A percentile compares a stretch with the other conserved stretches of the same genome.
phyloP scores from a whole-genome alignment of 306 rosid genomes.

The Fragaria vesca region DNA sequence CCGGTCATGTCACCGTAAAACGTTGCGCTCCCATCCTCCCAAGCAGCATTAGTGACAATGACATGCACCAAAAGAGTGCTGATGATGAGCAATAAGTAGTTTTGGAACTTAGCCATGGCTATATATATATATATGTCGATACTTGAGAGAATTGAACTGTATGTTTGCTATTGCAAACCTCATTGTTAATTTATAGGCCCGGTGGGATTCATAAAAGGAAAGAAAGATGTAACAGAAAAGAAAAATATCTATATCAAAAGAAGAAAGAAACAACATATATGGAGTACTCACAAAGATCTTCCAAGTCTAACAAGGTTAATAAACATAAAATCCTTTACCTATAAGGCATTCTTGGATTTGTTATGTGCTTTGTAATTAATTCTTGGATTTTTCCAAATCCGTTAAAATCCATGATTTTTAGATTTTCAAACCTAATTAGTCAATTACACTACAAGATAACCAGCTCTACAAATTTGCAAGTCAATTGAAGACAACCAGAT shows the following conservation, averaged over 20 bases:
- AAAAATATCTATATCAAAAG: not conserved
- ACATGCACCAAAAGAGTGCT: constrained; percentile 16
- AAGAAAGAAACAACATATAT: not conserved
- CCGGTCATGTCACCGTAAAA: constrained; percentile 66
- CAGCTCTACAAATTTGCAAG: too few species aligned
- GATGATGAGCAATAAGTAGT: constrained; percentile 15
- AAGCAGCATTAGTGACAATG: constrained; percentile 8
- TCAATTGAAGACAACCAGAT: not conserved
- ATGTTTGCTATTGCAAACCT: not conserved
- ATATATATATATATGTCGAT: too few species aligned
- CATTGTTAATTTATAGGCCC: not conserved
- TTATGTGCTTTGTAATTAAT: not conserved
- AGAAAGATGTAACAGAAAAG: not conserved
- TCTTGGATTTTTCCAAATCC: not conserved
- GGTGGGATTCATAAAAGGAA: not conserved
- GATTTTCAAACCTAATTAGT: not conserved
- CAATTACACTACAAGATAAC: not conserved
- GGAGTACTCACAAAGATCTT: not conserved
- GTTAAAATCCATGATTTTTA: not conserved
- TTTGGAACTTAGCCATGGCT: constrained; percentile 27
- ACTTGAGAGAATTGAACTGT: not conserved
- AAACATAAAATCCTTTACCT: not conserved
- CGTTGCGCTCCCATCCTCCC: constrained; percentile 68
- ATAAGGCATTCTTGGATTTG: not conserved
- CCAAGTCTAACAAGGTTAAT: not conserved